Conservation (phyloP, 202 grass and related monocot species). For the Eragrostis tef region DNA sequence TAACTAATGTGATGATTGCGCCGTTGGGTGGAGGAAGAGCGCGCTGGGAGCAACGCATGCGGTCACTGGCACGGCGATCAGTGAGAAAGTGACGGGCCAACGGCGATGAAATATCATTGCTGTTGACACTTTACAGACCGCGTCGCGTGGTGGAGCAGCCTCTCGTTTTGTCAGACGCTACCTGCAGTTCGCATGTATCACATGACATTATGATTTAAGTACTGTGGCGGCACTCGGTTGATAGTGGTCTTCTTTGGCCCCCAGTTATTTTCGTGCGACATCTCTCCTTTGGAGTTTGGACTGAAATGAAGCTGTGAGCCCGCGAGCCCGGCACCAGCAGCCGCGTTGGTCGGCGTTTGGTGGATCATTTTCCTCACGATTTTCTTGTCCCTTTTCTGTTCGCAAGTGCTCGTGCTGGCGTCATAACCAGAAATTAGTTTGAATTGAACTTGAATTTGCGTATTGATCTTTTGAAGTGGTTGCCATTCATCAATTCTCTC, state of each 20-base stretch:
- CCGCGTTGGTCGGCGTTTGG: not conserved
- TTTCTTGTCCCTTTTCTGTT: not conserved
- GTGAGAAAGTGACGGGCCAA: too few species aligned
- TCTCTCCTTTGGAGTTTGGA: not conserved
- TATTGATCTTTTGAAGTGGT: not conserved
- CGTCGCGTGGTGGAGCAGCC: not conserved
- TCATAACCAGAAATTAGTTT: not conserved
- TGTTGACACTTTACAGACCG: not conserved
- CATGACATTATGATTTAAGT: conserved; percentile 30
- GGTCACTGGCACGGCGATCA: not conserved
- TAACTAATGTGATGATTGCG: conserved; percentile 24
- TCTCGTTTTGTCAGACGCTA: not conserved
- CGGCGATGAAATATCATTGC: not conserved
- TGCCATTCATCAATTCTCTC: too few species aligned
- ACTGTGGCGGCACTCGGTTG: not conserved
- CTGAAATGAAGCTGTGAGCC: not conserved
- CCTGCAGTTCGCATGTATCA: conserved; percentile 45
- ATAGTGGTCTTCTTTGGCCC: not conserved
- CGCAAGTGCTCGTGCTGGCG: not conserved
- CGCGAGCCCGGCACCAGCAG: not conserved
- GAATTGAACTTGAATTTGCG: not conserved
- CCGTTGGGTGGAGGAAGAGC: not conserved
- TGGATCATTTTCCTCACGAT: not conserved
- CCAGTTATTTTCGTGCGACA: not conserved
- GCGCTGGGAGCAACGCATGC: not conserved